Conservation (phyloP, 2,329 filamentous ascomycete species). For the Tolypocladium tropicale region DNA sequence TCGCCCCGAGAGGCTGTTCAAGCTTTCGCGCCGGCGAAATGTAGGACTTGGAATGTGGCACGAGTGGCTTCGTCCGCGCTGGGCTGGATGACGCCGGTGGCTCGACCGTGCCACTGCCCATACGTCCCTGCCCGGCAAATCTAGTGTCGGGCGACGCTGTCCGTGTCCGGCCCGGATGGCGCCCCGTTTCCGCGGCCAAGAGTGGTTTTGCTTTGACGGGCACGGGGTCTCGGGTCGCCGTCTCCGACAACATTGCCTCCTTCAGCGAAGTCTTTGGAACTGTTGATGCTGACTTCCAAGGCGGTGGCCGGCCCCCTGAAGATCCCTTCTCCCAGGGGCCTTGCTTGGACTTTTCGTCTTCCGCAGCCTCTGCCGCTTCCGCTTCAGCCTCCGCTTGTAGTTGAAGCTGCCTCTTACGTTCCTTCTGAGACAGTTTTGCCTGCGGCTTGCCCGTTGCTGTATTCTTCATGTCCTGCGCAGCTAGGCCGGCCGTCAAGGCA, state of each 20-base stretch:
- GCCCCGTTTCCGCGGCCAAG: conserved; percentile 29
- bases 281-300: conserved; percentile 55
- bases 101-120: conserved; percentile 20
- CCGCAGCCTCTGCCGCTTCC: conserved; percentile 15
- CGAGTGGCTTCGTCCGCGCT: conserved; percentile 28
- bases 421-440: conserved; percentile 76
- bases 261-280: conserved; percentile 39
- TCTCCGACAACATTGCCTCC: conserved; percentile 30
- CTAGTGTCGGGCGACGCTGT: conserved; percentile 53
- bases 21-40: conserved; percentile 46
- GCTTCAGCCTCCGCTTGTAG: conserved; percentile 42
- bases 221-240: conserved; percentile 14
- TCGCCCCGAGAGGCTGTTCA: conserved; percentile 57
- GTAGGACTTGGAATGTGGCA: conserved; percentile 53
- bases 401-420: conserved; percentile 75
- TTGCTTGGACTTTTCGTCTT: conserved; percentile 16
- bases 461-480: conserved; percentile 36
- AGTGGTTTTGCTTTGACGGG: conserved; percentile 29
- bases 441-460: conserved; percentile 25
- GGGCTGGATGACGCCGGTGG: conserved; percentile 16
- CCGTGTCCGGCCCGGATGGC: conserved; percentile 30
- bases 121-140: conserved; percentile 46
- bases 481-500: conserved; percentile 42
- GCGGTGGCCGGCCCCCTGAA: conserved; percentile 33
- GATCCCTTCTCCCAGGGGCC: conserved; percentile 34